Evolutionary conservation across 163 green algal genomes (phyloP), one percentile per base, ranked within the genome.

Genomic region (Scenedesmus sp.): DNA sequence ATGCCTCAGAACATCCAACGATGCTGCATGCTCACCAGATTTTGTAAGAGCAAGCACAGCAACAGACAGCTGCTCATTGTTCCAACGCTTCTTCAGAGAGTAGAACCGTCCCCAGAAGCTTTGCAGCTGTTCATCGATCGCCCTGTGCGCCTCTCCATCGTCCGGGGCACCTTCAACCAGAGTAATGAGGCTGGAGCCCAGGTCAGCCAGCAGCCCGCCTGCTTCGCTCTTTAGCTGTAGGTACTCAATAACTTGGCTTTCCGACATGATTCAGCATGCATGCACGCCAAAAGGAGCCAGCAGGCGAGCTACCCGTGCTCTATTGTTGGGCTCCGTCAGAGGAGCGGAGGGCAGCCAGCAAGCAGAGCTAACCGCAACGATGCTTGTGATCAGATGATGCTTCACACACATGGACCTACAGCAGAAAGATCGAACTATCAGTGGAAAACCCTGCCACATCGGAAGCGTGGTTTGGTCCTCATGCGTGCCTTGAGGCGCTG

Each of bases 1-100:
- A 79, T 79, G 70, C 70, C 23, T 8, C 18, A n/a, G 4, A 52
- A 52, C 70, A 79, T 4, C 70, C 70, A 52, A 52, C 23, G 70
- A 23, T 79, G 13, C 76, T 57, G 46, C 34, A 26, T 84, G 57
- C 89, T 77, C 26, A 96, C 93, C 94, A 13, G 91, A 95, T 77
- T 96, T 96, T 4, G 94, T 95, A 4, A 96, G 88, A 0, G 93
- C 95, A 67, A 96, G 93, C 15, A 96, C 90, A 57, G 93, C 95
- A 60, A 96, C 94, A 4, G 62, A 89, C 54, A 96, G 88, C 1
- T 59, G 34, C 9, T 92, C 84, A 26, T 93, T 56, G 6, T 94
- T 90, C 26, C 93, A 92, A 0, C 95, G 86, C 20, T 90, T 20
- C n/a, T 88, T 89, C n/a, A 96, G 70, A 5, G 88, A 73, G 57